phyloP scores from a whole-genome alignment of 176 grass and related monocot genomes.

The Coix lacrymajobi region DNA sequence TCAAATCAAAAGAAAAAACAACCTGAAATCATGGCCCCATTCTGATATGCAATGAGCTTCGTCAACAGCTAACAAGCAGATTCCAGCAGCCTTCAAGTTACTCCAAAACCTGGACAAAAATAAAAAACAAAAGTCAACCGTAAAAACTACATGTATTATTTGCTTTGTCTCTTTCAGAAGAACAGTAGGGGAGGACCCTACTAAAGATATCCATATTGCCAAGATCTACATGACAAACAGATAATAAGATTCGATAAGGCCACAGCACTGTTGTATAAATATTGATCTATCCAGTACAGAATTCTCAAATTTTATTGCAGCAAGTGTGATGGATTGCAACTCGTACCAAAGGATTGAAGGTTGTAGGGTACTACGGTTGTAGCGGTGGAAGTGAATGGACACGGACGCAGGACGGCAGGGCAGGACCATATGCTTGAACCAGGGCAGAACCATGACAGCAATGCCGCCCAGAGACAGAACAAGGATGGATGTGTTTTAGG shows the following conservation, averaged over 20 bases:
- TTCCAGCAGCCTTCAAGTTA: conserved; percentile 64
- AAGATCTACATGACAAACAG: background rate
- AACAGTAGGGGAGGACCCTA: background rate
- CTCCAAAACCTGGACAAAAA: conserved; percentile 68
- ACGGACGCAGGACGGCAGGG: background rate
- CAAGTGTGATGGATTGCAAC: background rate
- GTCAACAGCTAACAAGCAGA: conserved; percentile 89
- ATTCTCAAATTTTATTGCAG: background rate
- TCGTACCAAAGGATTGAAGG: background rate
- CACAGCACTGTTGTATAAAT: background rate
- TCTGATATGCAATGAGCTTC: conserved; percentile 98
- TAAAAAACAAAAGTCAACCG: conserved; percentile 1
- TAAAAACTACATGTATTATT: background rate
- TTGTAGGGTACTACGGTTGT: background rate
- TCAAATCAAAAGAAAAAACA: conserved; percentile 14
- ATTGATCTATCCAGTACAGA: background rate
- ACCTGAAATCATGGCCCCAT: conserved; percentile 99
- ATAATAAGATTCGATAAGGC: background rate
- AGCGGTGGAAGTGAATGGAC: background rate
- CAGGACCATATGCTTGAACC: background rate
- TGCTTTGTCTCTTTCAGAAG: background rate
- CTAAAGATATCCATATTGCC: background rate
- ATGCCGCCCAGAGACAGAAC: background rate
- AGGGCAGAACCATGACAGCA: background rate
- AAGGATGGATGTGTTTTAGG: background rate